Evolutionary conservation across 176 grass and related monocot genomes (phyloP), one percentile per base, ranked within the genome.

Genomic region (Alopecurus myosuroides): DNA sequence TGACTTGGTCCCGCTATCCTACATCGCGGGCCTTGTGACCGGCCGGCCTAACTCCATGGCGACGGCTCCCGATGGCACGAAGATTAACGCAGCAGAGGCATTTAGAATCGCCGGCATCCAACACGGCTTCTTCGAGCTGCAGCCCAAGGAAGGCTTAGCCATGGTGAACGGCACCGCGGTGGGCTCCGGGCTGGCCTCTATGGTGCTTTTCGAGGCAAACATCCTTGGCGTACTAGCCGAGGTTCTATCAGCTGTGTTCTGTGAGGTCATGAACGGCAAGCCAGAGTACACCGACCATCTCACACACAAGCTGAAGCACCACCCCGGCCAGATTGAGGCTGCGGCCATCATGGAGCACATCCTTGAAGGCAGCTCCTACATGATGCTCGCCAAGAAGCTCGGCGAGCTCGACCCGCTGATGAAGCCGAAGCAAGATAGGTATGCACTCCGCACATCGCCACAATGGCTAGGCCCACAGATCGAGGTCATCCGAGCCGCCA

Each of bases 361-460:
- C 46, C 46, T 49, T 49, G 46, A 49, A 49, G 46, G 46, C 11
- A 49, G 94, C 89, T 91, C 87, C 5, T 97, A 92, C 73, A 90
- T 94, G 88, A 82, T 42, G 84, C 85, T 89, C 17, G 90, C 92
- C 3, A 88, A 90, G 83, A 89, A 92, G 81, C 30, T 94, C 9
- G 88, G 89, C 22, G 94, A 92, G 48, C 83, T 92, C 14, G 92
- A 97, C 76, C 92, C 94, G 0, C 3, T 97, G 33, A 89, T 94
- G 92, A 97, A 97, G 88, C 94, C 94, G 41, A 97, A 97, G 80
- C 94, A 97, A 74, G 94, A 97, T 84, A 70, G 94, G 61, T 97
- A 97, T 71, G 94, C 94, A 29, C 94, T 97, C n/a, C 94, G 94
- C 78, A 49, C 46, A 49, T 49, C 46, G 46, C 46, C 46, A 49